Percentiles rank a stretch among this genome's conserved stretches.
Conservation (phyloP, 2,329 filamentous ascomycete species). For the Aspergillaceae sp. region DNA sequence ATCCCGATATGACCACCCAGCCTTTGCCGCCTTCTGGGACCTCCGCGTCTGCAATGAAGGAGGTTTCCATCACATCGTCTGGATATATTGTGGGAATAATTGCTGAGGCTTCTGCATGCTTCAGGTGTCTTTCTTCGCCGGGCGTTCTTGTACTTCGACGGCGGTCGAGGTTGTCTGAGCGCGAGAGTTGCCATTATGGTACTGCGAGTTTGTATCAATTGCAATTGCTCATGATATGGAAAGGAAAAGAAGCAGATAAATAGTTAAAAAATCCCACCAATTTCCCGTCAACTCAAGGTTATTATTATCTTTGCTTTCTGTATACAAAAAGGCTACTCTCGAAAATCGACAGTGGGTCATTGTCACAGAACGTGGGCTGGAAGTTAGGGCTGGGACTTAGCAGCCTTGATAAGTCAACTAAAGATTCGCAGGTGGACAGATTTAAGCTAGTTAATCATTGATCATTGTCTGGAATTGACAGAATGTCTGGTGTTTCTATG, state of each 20-base stretch:
- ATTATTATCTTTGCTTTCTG: too few relatives aligned
- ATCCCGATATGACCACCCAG: conserved; percentile 42
- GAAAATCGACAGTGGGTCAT: neutral
- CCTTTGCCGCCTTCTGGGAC: conserved; percentile 25
- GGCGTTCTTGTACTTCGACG: neutral
- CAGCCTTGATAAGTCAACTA: too few relatives aligned
- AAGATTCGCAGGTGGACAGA: too few relatives aligned
- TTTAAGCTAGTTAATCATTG: neutral
- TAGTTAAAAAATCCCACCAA: too few relatives aligned
- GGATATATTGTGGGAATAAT: neutral
- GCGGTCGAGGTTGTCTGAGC: neutral
- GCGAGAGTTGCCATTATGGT: too few relatives aligned
- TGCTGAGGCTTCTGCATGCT: neutral
- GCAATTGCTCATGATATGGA: too few relatives aligned
- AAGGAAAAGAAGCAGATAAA: too few relatives aligned
- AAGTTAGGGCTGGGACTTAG: too few relatives aligned
- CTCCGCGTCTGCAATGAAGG: conserved; percentile 37
- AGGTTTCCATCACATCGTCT: conserved; percentile 36
- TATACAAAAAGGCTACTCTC: neutral
- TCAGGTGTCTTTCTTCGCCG: neutral
- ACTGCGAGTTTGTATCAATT: too few relatives aligned
- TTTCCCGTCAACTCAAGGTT: too few relatives aligned
- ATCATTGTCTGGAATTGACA: too few relatives aligned
- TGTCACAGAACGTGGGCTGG: neutral
- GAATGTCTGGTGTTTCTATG: too few relatives aligned